Evolutionary conservation across 2,329 filamentous ascomycete species (phyloP).

Genomic region (Lachnum nothofagi): DNA sequence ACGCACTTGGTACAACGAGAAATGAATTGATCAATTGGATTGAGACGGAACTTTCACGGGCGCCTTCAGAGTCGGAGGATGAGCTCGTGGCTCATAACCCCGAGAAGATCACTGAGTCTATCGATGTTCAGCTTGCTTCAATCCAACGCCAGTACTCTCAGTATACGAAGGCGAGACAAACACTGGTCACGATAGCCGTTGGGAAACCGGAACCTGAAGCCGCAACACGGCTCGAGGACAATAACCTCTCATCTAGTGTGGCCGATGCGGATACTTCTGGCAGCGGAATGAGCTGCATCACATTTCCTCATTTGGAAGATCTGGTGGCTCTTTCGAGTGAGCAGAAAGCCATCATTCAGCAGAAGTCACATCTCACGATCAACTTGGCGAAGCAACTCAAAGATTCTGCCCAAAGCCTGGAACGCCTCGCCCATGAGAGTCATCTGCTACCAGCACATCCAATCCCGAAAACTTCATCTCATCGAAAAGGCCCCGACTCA

Average conservation of each 20-base stretch:
- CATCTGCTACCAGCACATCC: conserved; percentile 53
- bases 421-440: conserved; percentile 56
- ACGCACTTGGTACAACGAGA: conserved; percentile 52
- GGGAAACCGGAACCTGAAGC: conserved; percentile 7
- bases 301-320: conserved; percentile 52
- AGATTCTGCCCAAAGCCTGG: conserved; percentile 46
- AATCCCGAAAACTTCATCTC: conserved; percentile 32
- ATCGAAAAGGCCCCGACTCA: conserved; percentile 25
- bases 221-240: conserved; percentile 2
- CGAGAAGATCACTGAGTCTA: conserved; percentile 19
- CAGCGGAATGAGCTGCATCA: conserved; percentile 39
- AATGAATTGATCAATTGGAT: conserved; percentile 62
- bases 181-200: conserved; percentile 37
- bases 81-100: background rate
- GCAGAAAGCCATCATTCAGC: conserved; percentile 52
- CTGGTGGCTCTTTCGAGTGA: conserved; percentile 49
- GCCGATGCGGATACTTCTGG: conserved; percentile 1
- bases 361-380: conserved; percentile 53
- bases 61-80: conserved; percentile 34
- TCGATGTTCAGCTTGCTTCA: conserved; percentile 17
- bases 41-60: conserved; percentile 54
- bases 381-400: conserved; percentile 47
- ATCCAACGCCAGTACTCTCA: conserved; percentile 51
- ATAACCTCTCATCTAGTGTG: background rate
- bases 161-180: conserved; percentile 48